These are phyloP conservation scores for Aureobasidium sp. DNA, from an alignment of 2,329 filamentous ascomycete genomes.

Conservation along the genomic window DNA sequence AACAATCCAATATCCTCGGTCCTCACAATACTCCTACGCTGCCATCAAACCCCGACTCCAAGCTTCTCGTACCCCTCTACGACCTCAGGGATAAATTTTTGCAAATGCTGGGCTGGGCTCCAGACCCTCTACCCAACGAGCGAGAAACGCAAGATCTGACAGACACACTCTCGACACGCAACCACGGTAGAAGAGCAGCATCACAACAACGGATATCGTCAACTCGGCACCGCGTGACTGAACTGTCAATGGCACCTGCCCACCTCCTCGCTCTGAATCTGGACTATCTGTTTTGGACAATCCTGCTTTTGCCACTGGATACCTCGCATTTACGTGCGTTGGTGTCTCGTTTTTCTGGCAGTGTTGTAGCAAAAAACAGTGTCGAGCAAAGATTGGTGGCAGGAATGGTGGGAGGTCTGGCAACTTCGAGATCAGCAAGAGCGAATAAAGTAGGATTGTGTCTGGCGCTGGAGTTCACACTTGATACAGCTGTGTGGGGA, in stretches of 20 bases:
- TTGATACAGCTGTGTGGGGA: constrained; percentile 16
- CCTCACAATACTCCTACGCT: neutral
- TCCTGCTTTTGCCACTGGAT: constrained; percentile 13
- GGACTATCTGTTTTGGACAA: neutral
- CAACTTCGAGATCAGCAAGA: neutral
- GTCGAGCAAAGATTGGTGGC: neutral
- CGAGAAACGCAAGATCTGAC: neutral
- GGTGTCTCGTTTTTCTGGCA: neutral
- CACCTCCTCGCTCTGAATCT: constrained; percentile 10
- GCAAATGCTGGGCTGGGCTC: constrained; percentile 4
- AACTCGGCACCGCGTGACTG: neutral
- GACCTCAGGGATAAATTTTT: neutral
- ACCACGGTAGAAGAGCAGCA: neutral
- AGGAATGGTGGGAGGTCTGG: neutral
- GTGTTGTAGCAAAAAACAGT: neutral
- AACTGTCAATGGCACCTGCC: neutral
- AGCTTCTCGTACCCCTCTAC: neutral
- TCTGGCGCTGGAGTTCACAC: constrained; percentile 13
- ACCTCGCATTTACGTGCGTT: neutral
- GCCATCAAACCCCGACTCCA: neutral
- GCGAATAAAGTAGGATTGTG: constrained; percentile 18
- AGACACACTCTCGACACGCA: neutral
- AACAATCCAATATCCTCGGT: constrained; percentile 1
- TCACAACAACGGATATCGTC: neutral
- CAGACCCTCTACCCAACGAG: neutral